Percentiles rank a stretch among this genome's conserved stretches.
phyloP scores from a whole-genome alignment of 148 eudicot genomes.

The Camellia sinensis region DNA sequence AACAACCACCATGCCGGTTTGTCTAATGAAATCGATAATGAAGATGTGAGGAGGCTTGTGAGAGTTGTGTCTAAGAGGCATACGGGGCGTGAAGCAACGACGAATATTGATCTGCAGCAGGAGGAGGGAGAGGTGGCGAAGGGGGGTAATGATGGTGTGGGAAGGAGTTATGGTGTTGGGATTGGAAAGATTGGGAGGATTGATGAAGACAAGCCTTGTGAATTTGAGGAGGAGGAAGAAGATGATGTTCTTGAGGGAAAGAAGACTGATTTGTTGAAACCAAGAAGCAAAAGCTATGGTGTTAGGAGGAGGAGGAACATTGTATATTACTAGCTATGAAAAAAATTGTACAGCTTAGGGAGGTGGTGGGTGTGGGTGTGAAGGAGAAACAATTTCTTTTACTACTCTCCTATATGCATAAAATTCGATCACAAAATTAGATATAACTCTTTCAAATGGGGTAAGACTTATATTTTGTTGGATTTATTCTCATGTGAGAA shows the following conservation, averaged over 20 bases:
- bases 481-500: too few species aligned
- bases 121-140: background rate
- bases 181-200: conserved; percentile 34
- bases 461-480: too few species aligned
- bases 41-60: background rate
- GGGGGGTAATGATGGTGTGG: background rate
- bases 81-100: conserved; percentile 1
- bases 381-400: too few species aligned
- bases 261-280: background rate
- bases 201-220: conserved; percentile 34
- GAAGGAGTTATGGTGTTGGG: conserved; percentile 23
- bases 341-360: too few species aligned
- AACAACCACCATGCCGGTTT: conserved; percentile 22
- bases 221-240: conserved; percentile 24
- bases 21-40: conserved; percentile 7
- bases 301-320: background rate
- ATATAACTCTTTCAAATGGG: too few species aligned
- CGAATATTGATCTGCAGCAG: conserved; percentile 14
- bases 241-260: background rate
- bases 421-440: too few species aligned
- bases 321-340: too few species aligned
- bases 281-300: conserved; percentile 12
- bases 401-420: too few species aligned
- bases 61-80: background rate
- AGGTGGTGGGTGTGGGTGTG: too few species aligned